Evolutionary conservation across 495 filamentous ascomycete genomes (phyloP).

Genomic region (Annulohypoxylon moriforme): DNA sequence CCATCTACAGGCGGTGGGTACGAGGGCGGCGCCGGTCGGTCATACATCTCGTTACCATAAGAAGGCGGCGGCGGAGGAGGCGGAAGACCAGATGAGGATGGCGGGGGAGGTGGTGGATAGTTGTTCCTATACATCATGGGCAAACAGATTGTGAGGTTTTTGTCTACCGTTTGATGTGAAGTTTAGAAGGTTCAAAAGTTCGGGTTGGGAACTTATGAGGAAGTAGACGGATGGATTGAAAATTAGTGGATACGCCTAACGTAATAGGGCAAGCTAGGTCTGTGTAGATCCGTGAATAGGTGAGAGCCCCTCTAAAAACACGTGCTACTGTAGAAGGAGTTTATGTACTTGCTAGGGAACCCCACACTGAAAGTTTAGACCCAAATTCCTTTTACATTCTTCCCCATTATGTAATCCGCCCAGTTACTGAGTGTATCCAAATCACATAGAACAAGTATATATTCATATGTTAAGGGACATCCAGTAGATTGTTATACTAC

Average conservation of each 20-base stretch:
- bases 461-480: too few relatives aligned
- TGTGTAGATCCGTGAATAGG: neutral
- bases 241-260: neutral
- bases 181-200: neutral
- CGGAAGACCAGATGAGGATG: constrained; percentile 33
- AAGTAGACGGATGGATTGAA: neutral
- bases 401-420: too few relatives aligned
- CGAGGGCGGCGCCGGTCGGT: constrained; percentile 29
- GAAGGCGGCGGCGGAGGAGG: constrained; percentile 26
- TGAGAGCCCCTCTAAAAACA: too few relatives aligned
- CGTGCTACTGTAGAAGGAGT: too few relatives aligned
- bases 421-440: too few relatives aligned
- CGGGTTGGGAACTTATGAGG: neutral
- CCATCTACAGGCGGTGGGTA: constrained; percentile 28
- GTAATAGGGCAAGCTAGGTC: neutral
- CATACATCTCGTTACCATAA: constrained; percentile 30
- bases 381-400: too few relatives aligned
- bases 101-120: constrained; percentile 24
- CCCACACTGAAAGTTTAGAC: too few relatives aligned
- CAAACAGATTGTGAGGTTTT: neutral
- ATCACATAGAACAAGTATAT: too few relatives aligned
- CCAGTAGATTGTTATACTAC: too few relatives aligned
- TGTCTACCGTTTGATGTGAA: neutral
- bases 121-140: constrained; percentile 39
- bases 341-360: too few relatives aligned